Conservation (phyloP, 2,329 filamentous ascomycete species). For the Cladosporium austrohemisphaericum region DNA sequence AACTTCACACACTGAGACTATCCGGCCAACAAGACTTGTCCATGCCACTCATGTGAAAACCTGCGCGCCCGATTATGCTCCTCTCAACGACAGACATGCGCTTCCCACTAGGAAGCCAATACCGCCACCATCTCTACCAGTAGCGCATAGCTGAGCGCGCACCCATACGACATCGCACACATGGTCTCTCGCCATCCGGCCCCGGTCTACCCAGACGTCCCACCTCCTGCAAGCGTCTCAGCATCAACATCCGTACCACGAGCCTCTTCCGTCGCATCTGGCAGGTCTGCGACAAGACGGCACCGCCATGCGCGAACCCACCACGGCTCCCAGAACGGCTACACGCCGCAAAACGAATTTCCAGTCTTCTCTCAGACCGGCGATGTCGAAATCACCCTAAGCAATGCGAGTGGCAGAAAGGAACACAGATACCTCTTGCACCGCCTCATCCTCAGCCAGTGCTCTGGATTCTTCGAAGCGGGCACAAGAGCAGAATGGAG, state of each 20-base stretch:
- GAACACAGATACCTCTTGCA: conserved; percentile 86
- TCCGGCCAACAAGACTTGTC: too few relatives aligned
- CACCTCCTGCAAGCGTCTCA: conserved; percentile 15
- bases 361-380: conserved; percentile 85
- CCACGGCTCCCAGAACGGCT: conserved; percentile 59
- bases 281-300: conserved; percentile 54
- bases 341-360: conserved; percentile 81
- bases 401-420: conserved; percentile 55
- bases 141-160: background rate
- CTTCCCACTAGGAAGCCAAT: conserved; percentile 1
- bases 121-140: background rate
- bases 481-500: conserved; percentile 39
- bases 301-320: conserved; percentile 80
- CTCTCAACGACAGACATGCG: conserved; percentile 4
- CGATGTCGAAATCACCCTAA: conserved; percentile 85
- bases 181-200: conserved; percentile 27
- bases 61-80: conserved; percentile 4
- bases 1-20: too few relatives aligned
- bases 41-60: too few relatives aligned
- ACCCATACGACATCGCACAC: background rate
- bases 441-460: conserved; percentile 79
- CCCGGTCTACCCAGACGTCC: conserved; percentile 23
- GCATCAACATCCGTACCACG: conserved; percentile 30
- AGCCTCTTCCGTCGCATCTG: conserved; percentile 62
- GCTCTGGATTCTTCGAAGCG: conserved; percentile 89